Base-by-base conservation (phyloP, 352 stramenopile species). In the Phytophthora chlamydospora region DNA sequence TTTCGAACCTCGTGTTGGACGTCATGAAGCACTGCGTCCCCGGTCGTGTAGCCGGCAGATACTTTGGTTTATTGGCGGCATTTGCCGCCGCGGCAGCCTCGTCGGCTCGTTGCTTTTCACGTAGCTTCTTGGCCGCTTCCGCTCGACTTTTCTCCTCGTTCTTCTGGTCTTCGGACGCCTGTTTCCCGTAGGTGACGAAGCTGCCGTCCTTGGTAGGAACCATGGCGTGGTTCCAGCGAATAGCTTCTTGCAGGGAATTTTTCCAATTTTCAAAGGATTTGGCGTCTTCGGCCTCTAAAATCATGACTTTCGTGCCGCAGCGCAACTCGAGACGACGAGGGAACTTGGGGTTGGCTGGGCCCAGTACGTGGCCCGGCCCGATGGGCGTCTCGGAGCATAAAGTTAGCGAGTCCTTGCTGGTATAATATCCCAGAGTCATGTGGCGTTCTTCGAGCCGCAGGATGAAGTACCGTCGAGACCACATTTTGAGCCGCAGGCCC, bases 351-450 rank as follows among this genome's bases (percentile, higher is more conserved):
- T 90, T 91, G 2, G 73, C 51, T 12, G 70, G 71, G 47, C 70
- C 80, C 24, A 91, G 58, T 21, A 70, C 54, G 48, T 95, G 85
- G 29, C 81, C 80, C 0, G 86, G 84, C 0, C 86, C 86, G 40
- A 95, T 95, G 17, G 86, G 84, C 31, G 85, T 93, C 68, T 95
- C 86, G 7, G 80, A 85, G 60, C 86, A 95, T 29, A 95, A 62
- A 35, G 80, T 78, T 16, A 95, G 61, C 33, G 80, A 86, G 60
- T 95, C 86, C 47, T 92, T 93, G 64, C 73, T 91, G 14, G 80
- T 91, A 61, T 95, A 95, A 59, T 95, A 95, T 0, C 84, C 83
- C 10, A 95, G 68, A 33, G 86, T 95, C 86, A 95, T 95, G 73
- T 95, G 85, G 4, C 84, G 84, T 72, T 95, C 86, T 51, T 95